phyloP scores from a whole-genome alignment of 495 filamentous ascomycete species.

The Hypoxylon lenormandii region DNA sequence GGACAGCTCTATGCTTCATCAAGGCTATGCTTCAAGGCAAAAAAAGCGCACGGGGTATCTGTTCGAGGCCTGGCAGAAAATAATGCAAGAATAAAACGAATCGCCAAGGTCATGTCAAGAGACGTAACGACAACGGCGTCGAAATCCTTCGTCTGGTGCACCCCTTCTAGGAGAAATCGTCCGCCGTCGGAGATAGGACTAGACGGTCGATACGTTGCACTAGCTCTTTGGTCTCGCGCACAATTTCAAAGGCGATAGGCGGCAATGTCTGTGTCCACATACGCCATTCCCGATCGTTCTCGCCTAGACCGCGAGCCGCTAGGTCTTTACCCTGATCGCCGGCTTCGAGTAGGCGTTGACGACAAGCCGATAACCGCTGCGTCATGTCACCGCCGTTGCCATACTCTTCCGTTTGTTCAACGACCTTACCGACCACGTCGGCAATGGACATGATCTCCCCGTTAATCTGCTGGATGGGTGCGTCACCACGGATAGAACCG shows the following conservation, averaged over 20 bases:
- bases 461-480: constrained; percentile 72
- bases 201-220: constrained; percentile 61
- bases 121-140: constrained; percentile 27
- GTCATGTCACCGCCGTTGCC: constrained; percentile 72
- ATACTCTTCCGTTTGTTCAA: constrained; percentile 71
- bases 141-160: constrained; percentile 27
- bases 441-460: constrained; percentile 78
- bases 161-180: constrained; percentile 57
- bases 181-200: constrained; percentile 53
- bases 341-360: constrained; percentile 73
- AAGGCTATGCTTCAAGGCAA: constrained; percentile 25
- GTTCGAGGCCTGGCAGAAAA: constrained; percentile 32
- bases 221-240: constrained; percentile 82
- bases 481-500: constrained; percentile 77
- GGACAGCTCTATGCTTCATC: constrained; percentile 19
- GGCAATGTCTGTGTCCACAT: constrained; percentile 78
- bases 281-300: constrained; percentile 65
- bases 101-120: constrained; percentile 9
- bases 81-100: constrained; percentile 16
- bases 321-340: constrained; percentile 72
- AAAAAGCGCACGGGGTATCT: constrained; percentile 42
- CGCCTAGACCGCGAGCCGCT: constrained; percentile 58
- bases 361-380: constrained; percentile 71
- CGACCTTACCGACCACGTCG: constrained; percentile 75
- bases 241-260: constrained; percentile 88